These are phyloP conservation scores for Irpex sp. DNA, from an alignment of 1,284 basidiomycete genomes.

Conservation along the genomic window DNA sequence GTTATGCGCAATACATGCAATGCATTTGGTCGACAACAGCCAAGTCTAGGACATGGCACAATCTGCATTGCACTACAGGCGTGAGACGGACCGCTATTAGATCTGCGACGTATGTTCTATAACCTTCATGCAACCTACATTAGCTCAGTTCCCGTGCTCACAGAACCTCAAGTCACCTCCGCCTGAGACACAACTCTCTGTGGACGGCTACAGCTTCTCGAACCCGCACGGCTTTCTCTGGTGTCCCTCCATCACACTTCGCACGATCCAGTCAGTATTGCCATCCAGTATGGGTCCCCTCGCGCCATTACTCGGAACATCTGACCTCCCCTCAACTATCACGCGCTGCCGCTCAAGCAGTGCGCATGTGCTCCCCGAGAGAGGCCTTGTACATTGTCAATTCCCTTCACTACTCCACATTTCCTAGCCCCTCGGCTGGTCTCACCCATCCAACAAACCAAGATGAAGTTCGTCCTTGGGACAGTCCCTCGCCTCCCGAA, in stretches of 20 bases:
- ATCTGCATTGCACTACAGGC: not conserved
- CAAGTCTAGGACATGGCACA: conserved; percentile 30
- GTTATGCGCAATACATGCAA: conserved; percentile 62
- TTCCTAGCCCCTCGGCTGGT: conserved; percentile 1
- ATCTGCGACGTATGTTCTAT: not conserved
- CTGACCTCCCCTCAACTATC: conserved; percentile 43
- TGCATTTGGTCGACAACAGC: conserved; percentile 49
- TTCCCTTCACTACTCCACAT: conserved; percentile 45
- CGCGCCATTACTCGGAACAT: not conserved
- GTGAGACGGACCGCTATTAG: not conserved
- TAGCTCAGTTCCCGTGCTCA: not conserved
- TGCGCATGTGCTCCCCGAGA: conserved; percentile 39
- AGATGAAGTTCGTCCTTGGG: not conserved
- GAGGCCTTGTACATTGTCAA: conserved; percentile 58
- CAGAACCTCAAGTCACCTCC: not conserved
- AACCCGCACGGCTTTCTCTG: not conserved
- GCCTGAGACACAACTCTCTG: not conserved
- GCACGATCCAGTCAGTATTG: not conserved
- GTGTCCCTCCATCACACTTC: not conserved
- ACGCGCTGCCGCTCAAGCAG: conserved; percentile 48
- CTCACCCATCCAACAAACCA: not conserved
- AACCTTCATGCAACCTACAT: not conserved
- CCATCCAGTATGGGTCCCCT: not conserved
- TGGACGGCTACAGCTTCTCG: not conserved
- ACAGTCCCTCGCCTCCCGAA: conserved; percentile 15